These are phyloP conservation scores for Loxodes magnus DNA, from an alignment of 73 alveolate species.

Conservation along the genomic window DNA sequence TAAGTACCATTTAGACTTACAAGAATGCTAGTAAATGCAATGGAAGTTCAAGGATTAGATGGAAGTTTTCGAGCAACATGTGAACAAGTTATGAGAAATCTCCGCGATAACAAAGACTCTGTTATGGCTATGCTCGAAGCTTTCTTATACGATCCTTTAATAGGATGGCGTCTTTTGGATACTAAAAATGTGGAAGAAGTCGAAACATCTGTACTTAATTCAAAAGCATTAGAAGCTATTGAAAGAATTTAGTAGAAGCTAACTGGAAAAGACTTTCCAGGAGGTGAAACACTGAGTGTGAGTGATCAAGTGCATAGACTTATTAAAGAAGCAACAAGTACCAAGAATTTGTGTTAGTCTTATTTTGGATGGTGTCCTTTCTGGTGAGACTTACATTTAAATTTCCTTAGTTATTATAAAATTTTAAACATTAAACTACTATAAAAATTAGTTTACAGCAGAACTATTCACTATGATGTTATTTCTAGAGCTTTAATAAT, in stretches of 20 bases:
- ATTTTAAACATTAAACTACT: too few species aligned
- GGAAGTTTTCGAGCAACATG: slow-evolving; percentile 96
- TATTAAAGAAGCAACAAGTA: slow-evolving; percentile 79
- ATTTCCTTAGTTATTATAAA: too few species aligned
- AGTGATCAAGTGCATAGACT: slow-evolving; percentile 69
- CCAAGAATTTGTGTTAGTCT: slow-evolving; percentile 76
- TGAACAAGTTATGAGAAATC: slow-evolving; percentile 88
- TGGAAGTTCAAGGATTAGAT: slow-evolving; percentile 97
- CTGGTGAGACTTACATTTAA: too few species aligned
- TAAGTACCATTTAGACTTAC: slow-evolving; percentile 97
- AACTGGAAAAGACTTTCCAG: slow-evolving; percentile 30
- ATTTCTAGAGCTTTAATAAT: too few species aligned
- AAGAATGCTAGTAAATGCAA: slow-evolving; percentile 97
- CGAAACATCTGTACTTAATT: slow-evolving; percentile 3
- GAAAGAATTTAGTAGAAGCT: slow-evolving; percentile 35
- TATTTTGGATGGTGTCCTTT: slow-evolving; percentile 96
- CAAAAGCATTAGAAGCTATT: slow-evolving; percentile 38
- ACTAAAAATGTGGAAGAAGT: slow-evolving; percentile 19
- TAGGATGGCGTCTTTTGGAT: slow-evolving; percentile 79
- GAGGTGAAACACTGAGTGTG: slow-evolving; percentile 56
- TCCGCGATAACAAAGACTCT: slow-evolving; percentile 90
- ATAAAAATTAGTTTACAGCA: too few species aligned
- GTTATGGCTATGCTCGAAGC: slow-evolving; percentile 94
- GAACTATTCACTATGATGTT: too few species aligned
- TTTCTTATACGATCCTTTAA: slow-evolving; percentile 95